Base-by-base conservation (phyloP, 2,329 filamentous ascomycete species). In the Fusarium keratoplasticum region DNA sequence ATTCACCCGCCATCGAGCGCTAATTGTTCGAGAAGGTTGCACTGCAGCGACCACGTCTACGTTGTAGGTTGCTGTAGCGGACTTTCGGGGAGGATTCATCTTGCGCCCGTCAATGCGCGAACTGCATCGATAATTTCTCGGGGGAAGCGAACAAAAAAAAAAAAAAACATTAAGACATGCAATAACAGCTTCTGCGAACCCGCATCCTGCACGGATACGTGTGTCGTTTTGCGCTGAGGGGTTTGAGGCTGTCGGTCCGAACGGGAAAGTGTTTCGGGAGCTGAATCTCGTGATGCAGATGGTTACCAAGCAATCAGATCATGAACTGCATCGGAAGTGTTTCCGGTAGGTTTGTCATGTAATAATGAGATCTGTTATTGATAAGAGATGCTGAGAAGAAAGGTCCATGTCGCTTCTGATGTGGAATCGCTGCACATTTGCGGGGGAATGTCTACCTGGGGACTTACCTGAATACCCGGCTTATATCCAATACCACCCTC, bases 71-170 rank as follows among this genome's bases (percentile, higher is more conserved):
- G 7, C 20, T 25, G 42, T 25, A 47, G 42, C 42, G 50, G n/a
- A 33, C 35, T 64, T 47, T 61, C 47, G 29, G 44, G 59, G 29
- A 33, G 25, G 38, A 31, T 61, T 61, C 58, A 29, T 63, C 18
- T 54, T 62, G 31, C 44, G 44, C 42, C 29, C 44, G 60, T 33
- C 31, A 55, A 55, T 63, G 47, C 47, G 27, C 14, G 44, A 63
- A 55, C 47, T 35, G 47, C 61, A 40, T 33, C 61, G 47, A 63
- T 63, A 42, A 63, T 63, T 63, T 55, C 61, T 55, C 61, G 47
- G 61, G 44, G 29, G 2, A 18, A 18, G 10, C 5, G 36, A 31
- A 29, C 13, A 36, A 2, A 4, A 20, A 27, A n/a, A 31, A 29
- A 6, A 36, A 2, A 4, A 44, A 25, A 18, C 16, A 20, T 38